Evolutionary conservation across 1,284 basidiomycete genomes (phyloP), one percentile per base, ranked within the genome.

Genomic region (Stereum hirsutum): DNA sequence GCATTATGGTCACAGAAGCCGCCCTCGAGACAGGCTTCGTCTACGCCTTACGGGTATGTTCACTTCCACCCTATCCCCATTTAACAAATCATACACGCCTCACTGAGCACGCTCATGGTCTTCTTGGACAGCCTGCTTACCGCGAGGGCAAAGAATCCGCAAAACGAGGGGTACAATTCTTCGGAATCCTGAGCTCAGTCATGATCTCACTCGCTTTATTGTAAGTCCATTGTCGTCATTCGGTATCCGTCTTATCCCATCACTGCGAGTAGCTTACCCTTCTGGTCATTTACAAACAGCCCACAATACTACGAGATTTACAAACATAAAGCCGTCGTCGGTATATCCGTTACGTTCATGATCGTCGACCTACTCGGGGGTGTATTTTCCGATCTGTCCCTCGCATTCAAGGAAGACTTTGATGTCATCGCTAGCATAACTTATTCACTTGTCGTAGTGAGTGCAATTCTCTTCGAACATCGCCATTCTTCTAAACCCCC

Each of bases 311-410:
- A 66, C 51, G 86, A 89, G 57, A 90, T 90, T 34, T 83, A 75
- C 63, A 73, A 73, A 50, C 68, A 69, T 49, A 67, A 67, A 49
- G 78, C 88, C 56, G 88, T 90, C 34, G 61, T 81, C 23, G 87
- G 87, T 5, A 79, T 92, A 46, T 85, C 80, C 1, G 61, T 85
- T 39, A 35, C 67, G 3, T 89, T 90, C 62, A 81, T 90, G 66
- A 51, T 63, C 1, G 68, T 89, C 41, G 88, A 91, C 57, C 72
- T 80, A 42, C 55, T 76, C 14, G 87, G 87, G 25, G 87, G 81
- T 4, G 59, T 90, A 8, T 89, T 89, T 60, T 77, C 70, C 38
- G 69, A 78, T 49, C 62, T 87, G 7, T 86, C 83, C 20, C 68
- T 90, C 27, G 74, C 70, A 17, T 89, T 89, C 66, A 78, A 83